Conservation (phyloP, 2,329 filamentous ascomycete genomes). For the Fusarium miscanthi region DNA sequence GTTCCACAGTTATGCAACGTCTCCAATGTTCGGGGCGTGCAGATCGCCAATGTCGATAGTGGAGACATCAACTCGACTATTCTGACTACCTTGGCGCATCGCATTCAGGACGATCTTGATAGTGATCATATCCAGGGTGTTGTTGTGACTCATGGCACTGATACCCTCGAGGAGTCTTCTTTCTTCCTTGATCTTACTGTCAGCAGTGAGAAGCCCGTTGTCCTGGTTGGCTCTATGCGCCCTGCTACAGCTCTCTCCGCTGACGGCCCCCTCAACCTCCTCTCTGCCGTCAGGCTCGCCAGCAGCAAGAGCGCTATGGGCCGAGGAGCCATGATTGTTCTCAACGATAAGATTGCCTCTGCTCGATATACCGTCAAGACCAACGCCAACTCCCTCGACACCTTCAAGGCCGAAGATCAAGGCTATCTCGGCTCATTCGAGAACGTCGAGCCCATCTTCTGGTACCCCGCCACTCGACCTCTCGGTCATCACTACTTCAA, state of each 20-base stretch:
- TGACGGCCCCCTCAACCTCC: slow-evolving; percentile 71
- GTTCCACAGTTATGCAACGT: slow-evolving; percentile 64
- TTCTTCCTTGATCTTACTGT: slow-evolving; percentile 70
- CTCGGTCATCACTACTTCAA: slow-evolving; percentile 58
- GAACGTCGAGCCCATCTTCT: slow-evolving; percentile 68
- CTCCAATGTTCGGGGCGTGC: slow-evolving; percentile 63
- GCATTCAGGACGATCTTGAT: slow-evolving; percentile 60
- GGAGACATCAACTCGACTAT: slow-evolving; percentile 59
- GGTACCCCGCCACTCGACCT: slow-evolving; percentile 62
- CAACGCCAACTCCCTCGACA: slow-evolving; percentile 70
- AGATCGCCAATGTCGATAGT: slow-evolving; percentile 61
- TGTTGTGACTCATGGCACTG: slow-evolving; percentile 72
- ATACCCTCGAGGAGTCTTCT: slow-evolving; percentile 70
- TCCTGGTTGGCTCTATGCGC: slow-evolving; percentile 71
- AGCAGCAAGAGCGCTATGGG: slow-evolving; percentile 55
- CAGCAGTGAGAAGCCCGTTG: slow-evolving; percentile 66
- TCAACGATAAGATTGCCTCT: slow-evolving; percentile 69
- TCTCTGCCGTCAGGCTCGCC: slow-evolving; percentile 68
- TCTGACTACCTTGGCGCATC: slow-evolving; percentile 58
- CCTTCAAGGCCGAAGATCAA: slow-evolving; percentile 67
- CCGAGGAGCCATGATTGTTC: slow-evolving; percentile 67
- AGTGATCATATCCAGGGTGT: slow-evolving; percentile 56
- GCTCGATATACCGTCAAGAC: slow-evolving; percentile 70
- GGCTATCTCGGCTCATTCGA: slow-evolving; percentile 69
- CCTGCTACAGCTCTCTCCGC: slow-evolving; percentile 70